Base-by-base conservation (phyloP, 2,329 filamentous ascomycete genomes). In the Madurella fahalii region DNA sequence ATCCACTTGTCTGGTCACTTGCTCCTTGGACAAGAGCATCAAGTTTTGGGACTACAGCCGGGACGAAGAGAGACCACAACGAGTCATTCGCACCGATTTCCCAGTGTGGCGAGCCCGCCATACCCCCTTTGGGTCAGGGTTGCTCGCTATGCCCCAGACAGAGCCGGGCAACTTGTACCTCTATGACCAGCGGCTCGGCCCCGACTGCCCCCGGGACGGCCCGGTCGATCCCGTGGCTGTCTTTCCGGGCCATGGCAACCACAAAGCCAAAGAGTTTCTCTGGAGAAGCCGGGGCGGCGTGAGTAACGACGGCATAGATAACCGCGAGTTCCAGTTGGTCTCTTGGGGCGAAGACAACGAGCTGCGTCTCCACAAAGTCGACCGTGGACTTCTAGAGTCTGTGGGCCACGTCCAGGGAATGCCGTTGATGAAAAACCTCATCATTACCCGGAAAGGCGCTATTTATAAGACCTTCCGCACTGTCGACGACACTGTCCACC, bases 71-170 rank as follows among this genome's bases (percentile, higher is more conserved):
- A 74, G 78, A 16, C 86, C 89, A 0, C 87, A 93, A 65, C 84
- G 89, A 56, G 81, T 91, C 43, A 92, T 96, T 52, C 78, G 80
- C 46, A 94, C 92, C 1, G 82, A 86, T 2, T 96, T 92, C 65
- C 93, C 92, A 1, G 87, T 96, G 18, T 95, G 91, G 90, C 82
- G 92, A 65, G 91, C 93, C 48, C 83, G 92, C 2, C 90, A 96
- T 66, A 95, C 92, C 0, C 92, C 92, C 0, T 96, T 96, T 68
- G 90, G 90, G 31, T 84, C 82, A 69, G 92, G 92, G 4, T 74
- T 96, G 16, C 74, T 96, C 50, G 91, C 90, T 30, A 96, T 96
- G 89, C 90, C 93, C 2, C 90, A 96, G 68, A 89, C 90, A 61
- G 89, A 90, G 50, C 90, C 92, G 34, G 89, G 88, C 39, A 82